Conservation (phyloP, 306 rosid genomes). For the Trichosanthes cucumerina region DNA sequence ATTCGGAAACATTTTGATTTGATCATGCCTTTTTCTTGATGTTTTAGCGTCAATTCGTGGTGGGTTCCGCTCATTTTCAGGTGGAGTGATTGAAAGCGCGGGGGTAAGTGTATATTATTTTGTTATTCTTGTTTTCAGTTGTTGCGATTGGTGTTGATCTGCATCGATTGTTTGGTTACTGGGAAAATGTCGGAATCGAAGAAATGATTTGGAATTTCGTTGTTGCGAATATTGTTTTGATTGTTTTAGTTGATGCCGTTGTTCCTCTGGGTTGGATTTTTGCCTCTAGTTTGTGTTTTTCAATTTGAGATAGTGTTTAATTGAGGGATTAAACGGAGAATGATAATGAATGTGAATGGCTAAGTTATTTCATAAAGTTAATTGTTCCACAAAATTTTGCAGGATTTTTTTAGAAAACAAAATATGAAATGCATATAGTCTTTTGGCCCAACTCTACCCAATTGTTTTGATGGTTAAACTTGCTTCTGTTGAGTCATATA, state of each 20-base stretch:
- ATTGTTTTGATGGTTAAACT: neutral
- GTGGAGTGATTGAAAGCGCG: neutral
- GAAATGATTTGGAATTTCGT: neutral
- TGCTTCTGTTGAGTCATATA: neutral
- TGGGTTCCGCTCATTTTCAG: neutral
- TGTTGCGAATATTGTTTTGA: neutral
- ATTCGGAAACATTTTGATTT: neutral
- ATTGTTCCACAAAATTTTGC: neutral
- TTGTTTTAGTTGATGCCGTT: neutral
- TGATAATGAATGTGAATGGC: neutral
- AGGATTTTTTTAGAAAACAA: neutral
- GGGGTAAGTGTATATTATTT: neutral
- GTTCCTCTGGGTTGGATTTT: neutral
- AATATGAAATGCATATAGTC: neutral
- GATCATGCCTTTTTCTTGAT: neutral
- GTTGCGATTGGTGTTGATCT: neutral
- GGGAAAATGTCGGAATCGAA: neutral
- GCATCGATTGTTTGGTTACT: slow-evolving; percentile 1
- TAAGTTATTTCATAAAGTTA: neutral
- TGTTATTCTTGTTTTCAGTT: neutral
- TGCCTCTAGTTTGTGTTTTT: neutral
- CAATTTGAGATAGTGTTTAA: neutral
- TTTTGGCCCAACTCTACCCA: neutral
- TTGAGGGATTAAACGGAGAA: neutral
- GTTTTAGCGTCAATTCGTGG: neutral